Percentiles rank a stretch among this genome's conserved stretches.
phyloP scores from a whole-genome alignment of 2,329 filamentous ascomycete species.

The Trichocomaceae sp. region DNA sequence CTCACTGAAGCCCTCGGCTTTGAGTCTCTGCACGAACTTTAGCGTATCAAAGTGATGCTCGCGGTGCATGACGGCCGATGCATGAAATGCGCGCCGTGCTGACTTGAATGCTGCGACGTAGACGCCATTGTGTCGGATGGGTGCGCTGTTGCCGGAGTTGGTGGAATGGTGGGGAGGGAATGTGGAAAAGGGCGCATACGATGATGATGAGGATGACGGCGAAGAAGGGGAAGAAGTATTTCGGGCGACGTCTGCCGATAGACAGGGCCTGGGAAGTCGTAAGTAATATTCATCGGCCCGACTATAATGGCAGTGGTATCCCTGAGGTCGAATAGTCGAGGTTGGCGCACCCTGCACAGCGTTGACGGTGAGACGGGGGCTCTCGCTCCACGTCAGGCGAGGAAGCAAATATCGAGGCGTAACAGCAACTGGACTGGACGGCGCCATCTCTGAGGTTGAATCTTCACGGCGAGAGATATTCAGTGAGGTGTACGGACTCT shows the following conservation, averaged over 20 bases:
- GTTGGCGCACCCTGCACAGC: constrained; percentile 24
- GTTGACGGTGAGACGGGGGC: constrained; percentile 27
- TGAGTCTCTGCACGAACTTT: constrained; percentile 87
- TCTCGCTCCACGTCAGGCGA: constrained; percentile 37
- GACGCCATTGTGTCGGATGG: constrained; percentile 42
- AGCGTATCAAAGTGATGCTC: constrained; percentile 98
- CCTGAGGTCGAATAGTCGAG: constrained; percentile 15
- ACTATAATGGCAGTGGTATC: constrained; percentile 17
- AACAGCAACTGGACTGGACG: constrained; percentile 36
- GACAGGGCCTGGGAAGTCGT: constrained; percentile 19
- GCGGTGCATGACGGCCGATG: constrained; percentile 53
- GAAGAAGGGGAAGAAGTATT: constrained; percentile 5
- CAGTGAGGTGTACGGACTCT: neutral
- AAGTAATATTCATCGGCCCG: constrained; percentile 18
- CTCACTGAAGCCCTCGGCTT: constrained; percentile 89
- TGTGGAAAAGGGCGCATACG: constrained; percentile 7
- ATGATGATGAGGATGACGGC: constrained; percentile 8
- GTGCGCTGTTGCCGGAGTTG: constrained; percentile 20
- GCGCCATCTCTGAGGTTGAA: constrained; percentile 32
- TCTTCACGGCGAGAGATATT: neutral
- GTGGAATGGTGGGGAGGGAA: constrained; percentile 17
- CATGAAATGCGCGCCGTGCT: constrained; percentile 52
- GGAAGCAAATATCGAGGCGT: constrained; percentile 39
- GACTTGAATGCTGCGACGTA: constrained; percentile 41
- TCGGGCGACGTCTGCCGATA: constrained; percentile 11